Base-by-base conservation (phyloP, 768 basidiomycete species). In the Gelatoporia subvermispora region DNA sequence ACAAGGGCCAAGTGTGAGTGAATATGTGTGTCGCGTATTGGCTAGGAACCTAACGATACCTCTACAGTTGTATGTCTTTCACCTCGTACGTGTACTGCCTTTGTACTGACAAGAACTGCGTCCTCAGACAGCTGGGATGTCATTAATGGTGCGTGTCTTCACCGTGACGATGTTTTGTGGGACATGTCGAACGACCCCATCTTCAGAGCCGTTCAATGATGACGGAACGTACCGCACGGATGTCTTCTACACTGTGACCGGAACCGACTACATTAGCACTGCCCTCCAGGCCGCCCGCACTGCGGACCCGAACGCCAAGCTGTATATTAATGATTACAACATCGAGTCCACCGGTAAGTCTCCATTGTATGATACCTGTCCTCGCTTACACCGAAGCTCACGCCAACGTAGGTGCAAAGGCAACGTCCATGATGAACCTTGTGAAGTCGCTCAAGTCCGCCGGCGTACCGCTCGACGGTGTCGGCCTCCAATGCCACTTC, bases 401-500 rank as follows among this genome's bases (percentile, higher is more conserved):
- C 13, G 15, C 50, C 37, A 31, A 47, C 49, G 23, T 11, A 39
- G 74, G 76, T 28, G 67, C 74, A 24, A 84, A 84, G 59, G 70
- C 79, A 15, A 76, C 78, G 37, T 73, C 76, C 17, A 75, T 82
- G 70, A 63, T 72, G 52, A 73, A 72, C 51, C 74, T 83, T 44
- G 73, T 81, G 18, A 66, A 72, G 47, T 61, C 67, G 17, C 74
- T 84, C 42, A 59, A 76, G 51, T 64, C 66, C 0, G 65, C 68
- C 22, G 74, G 72, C 20, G 72, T 72, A 1, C 81, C 82, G 4
- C 68, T 84, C 55, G 76, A 83, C 57, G 82, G 81, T 35, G 66
- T 86, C 40, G 83, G 83, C 48, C 68, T 82, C 46, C 76, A 84
- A 65, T 65, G 69, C 43, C 83, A 84, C 61, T 68, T 83, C 52